phyloP scores from a whole-genome alignment of 352 stramenopile genomes.

The Pythium rishiriense region DNA sequence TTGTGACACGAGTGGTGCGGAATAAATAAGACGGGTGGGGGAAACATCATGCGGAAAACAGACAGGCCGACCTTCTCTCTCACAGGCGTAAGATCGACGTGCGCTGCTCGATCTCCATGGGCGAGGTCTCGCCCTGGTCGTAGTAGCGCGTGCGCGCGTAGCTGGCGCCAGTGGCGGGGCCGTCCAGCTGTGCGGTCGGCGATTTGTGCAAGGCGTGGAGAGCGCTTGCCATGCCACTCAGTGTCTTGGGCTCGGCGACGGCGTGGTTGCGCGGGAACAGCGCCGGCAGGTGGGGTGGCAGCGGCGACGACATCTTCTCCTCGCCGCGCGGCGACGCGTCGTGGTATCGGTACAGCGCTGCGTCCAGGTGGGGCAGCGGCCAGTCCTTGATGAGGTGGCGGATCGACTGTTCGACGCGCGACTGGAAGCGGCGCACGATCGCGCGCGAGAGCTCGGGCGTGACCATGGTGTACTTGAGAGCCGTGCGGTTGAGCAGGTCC shows the following conservation, averaged over 20 bases:
- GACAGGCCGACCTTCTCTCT: too few relatives aligned
- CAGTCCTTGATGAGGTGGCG: slow-evolving; percentile 65
- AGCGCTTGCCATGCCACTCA: not conserved
- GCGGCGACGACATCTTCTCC: slow-evolving; percentile 18
- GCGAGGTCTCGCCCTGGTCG: slow-evolving; percentile 9
- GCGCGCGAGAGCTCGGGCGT: slow-evolving; percentile 37
- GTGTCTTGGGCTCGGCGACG: slow-evolving; percentile 9
- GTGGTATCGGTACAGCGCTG: slow-evolving; percentile 38
- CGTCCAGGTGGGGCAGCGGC: slow-evolving; percentile 40
- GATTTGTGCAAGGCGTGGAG: not conserved
- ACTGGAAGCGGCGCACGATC: slow-evolving; percentile 65
- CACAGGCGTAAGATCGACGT: slow-evolving; percentile 19
- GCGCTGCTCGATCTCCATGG: slow-evolving; percentile 23
- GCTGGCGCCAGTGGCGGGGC: not conserved
- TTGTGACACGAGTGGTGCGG: not conserved
- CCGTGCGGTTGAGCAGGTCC: slow-evolving; percentile 59
- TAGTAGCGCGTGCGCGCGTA: slow-evolving; percentile 6
- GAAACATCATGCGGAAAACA: not conserved
- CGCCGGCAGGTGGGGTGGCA: slow-evolving; percentile 15
- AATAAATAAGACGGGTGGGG: slow-evolving; percentile 23
- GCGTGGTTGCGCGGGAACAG: slow-evolving; percentile 17
- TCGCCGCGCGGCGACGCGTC: slow-evolving; percentile 4
- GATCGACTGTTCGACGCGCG: slow-evolving; percentile 60
- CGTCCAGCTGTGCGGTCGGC: slow-evolving; percentile 4
- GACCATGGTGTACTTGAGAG: slow-evolving; percentile 57